These are phyloP conservation scores for Calocybe cyanea DNA, from an alignment of 768 basidiomycete species.

Conservation along the genomic window DNA sequence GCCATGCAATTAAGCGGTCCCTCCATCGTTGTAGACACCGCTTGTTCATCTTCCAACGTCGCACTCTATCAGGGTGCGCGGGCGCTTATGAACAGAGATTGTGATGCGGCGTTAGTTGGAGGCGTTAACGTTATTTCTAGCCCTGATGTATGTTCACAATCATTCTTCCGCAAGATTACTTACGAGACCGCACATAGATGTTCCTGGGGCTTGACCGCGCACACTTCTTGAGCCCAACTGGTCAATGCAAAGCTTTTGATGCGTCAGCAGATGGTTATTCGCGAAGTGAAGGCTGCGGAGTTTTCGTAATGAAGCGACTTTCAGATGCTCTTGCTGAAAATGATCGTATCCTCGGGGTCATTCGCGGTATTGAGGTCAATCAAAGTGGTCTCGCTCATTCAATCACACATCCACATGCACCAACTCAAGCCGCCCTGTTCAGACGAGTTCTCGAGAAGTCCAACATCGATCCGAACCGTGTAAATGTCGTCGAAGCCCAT, in stretches of 20 bases:
- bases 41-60: slow-evolving; percentile 68
- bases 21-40: slow-evolving; percentile 69
- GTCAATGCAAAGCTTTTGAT: slow-evolving; percentile 70
- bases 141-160: slow-evolving; percentile 52
- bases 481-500: slow-evolving; percentile 71
- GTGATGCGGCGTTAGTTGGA: slow-evolving; percentile 64
- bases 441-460: slow-evolving; percentile 40
- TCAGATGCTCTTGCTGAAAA: slow-evolving; percentile 61
- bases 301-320: slow-evolving; percentile 71
- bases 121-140: slow-evolving; percentile 71
- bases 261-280: slow-evolving; percentile 71
- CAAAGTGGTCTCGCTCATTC: slow-evolving; percentile 64
- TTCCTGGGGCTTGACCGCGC: slow-evolving; percentile 64
- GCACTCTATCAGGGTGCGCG: slow-evolving; percentile 70
- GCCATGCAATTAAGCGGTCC: slow-evolving; percentile 67
- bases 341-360: slow-evolving; percentile 65
- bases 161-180: slow-evolving; percentile 2
- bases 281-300: slow-evolving; percentile 64
- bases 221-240: slow-evolving; percentile 63
- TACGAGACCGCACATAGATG: slow-evolving; percentile 42
- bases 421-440: slow-evolving; percentile 59
- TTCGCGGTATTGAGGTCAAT: slow-evolving; percentile 67
- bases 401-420: slow-evolving; percentile 69
- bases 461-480: slow-evolving; percentile 37
- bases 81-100: slow-evolving; percentile 60